Evolutionary conservation across 768 basidiomycete genomes (phyloP), one percentile per base, ranked within the genome.

Genomic region (Naematelia aurantialba): DNA sequence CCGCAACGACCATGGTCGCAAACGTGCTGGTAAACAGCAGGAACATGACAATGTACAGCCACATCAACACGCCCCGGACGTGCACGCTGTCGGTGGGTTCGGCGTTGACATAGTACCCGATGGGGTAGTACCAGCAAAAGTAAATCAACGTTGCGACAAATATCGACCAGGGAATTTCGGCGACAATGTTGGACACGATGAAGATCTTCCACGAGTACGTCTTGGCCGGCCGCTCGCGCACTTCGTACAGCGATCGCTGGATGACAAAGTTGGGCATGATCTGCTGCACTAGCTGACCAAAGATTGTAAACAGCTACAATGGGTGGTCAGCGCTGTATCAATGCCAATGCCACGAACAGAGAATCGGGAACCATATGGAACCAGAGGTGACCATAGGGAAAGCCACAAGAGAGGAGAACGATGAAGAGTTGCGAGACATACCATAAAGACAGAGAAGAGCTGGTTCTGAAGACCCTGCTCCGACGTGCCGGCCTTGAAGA

Each of bases 91-190:
- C 63, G 11, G 76, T 77, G 11, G 68, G 68, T 26, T 64, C 69
- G 17, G 80, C 80, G 62, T 81, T 81, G n/a, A 70, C 63, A 68
- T 80, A 79, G 19, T 80, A 65, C 0, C 75, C 78, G 54, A 78
- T 68, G 19, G 79, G 78, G 66, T 78, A 79, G 69, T 77, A 79
- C 66, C 71, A 76, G 52, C 62, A 68, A 66, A 77, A 72, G 72
- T 65, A 76, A 54, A 76, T 65, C 46, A 76, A 22, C 1, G 70
- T 63, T 2, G 68, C 75, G 48, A 73, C 67, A 13, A 73, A 63
- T 13, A 71, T 58, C 62, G 54, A 59, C 63, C 63, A 68, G 11
- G 67, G 70, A 19, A 69, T 61, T 56, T 73, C 73, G 26, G 69
- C 75, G 24, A 74, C 50, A 52, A 80, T 77, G 52, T 79, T 77